These are phyloP conservation scores for Monosporascus ibericus DNA, from an alignment of 2,329 filamentous ascomycete genomes.

Conservation along the genomic window DNA sequence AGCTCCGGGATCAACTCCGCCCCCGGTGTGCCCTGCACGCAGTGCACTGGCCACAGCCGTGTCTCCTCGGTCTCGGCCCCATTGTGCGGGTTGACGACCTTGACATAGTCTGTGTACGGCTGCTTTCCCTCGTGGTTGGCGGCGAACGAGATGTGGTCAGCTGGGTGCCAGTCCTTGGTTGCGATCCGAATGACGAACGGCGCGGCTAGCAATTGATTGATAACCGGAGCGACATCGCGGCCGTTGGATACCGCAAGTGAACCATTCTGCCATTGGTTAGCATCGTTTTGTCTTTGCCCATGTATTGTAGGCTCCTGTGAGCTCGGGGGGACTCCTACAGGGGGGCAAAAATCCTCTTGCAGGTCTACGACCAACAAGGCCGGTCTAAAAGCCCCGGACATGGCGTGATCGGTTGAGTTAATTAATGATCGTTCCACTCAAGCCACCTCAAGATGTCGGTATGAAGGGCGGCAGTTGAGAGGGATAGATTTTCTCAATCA, in stretches of 20 bases:
- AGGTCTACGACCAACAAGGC: conserved; percentile 73
- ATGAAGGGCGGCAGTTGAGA: too few relatives aligned
- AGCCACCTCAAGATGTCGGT: too few relatives aligned
- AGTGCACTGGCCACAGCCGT: conserved; percentile 85
- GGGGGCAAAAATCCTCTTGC: conserved; percentile 92
- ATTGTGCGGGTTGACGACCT: conserved; percentile 62
- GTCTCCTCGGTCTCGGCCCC: conserved; percentile 56
- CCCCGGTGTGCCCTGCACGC: conserved; percentile 68
- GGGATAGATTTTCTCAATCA: too few relatives aligned
- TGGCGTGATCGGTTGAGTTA: conserved; percentile 1
- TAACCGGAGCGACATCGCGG: conserved; percentile 59
- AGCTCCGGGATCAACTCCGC: conserved; percentile 70
- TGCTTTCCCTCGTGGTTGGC: conserved; percentile 63
- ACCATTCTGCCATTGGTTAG: conserved; percentile 55
- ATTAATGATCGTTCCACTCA: too few relatives aligned
- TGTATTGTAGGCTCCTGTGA: background rate
- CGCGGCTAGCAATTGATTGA: conserved; percentile 71
- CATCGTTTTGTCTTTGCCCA: background rate
- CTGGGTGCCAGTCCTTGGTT: conserved; percentile 89
- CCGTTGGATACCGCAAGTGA: conserved; percentile 75
- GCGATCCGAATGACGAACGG: conserved; percentile 70
- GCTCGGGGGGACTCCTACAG: conserved; percentile 48
- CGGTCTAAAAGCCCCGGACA: conserved; percentile 34
- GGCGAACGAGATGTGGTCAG: conserved; percentile 81
- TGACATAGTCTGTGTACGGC: conserved; percentile 61